Evolutionary conservation across 371 early-diverging fungal species (phyloP).

Genomic region (Sporodiniella umbellata): DNA sequence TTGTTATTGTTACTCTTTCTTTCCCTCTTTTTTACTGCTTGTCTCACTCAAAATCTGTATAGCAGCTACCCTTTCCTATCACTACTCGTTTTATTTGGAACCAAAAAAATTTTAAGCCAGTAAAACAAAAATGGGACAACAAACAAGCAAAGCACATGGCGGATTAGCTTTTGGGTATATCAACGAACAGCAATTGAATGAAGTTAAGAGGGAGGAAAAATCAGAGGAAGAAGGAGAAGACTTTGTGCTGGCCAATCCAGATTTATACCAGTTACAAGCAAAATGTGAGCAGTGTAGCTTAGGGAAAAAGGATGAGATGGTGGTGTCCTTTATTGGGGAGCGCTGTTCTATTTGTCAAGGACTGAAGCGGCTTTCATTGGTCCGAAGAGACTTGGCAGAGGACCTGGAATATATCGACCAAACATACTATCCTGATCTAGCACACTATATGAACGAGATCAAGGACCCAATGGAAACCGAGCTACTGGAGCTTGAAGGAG

Average conservation of each 20-base stretch:
- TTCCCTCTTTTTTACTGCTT: no score
- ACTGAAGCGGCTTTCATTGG: slow-evolving; percentile 22
- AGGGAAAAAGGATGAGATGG: background rate
- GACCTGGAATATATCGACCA: slow-evolving; percentile 31
- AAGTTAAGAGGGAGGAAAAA: background rate
- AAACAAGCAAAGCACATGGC: slow-evolving; percentile 21
- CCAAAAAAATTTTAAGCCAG: no score
- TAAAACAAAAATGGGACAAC: slow-evolving; percentile 18
- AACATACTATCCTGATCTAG: slow-evolving; percentile 25
- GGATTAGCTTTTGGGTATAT: slow-evolving; percentile 26
- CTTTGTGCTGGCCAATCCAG: slow-evolving; percentile 22
- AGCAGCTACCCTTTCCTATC: no score
- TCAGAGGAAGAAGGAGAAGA: slow-evolving; percentile 8
- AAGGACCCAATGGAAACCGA: slow-evolving; percentile 19
- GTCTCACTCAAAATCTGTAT: no score
- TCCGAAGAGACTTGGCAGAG: slow-evolving; percentile 19
- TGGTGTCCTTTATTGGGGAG: slow-evolving; percentile 9
- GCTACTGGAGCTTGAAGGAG: slow-evolving; percentile 13
- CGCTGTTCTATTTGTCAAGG: slow-evolving; percentile 16
- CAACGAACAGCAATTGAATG: slow-evolving; percentile 3
- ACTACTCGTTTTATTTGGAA: no score
- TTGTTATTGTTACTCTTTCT: no score
- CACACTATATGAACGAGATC: slow-evolving; percentile 11
- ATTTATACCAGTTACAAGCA: slow-evolving; percentile 20
- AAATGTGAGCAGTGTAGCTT: slow-evolving; percentile 14